Percentiles rank a stretch among this genome's conserved stretches.
Evolutionary conservation across 192 early-diverging fungal genomes (phyloP).

Genomic region (Backusella luteola): DNA sequence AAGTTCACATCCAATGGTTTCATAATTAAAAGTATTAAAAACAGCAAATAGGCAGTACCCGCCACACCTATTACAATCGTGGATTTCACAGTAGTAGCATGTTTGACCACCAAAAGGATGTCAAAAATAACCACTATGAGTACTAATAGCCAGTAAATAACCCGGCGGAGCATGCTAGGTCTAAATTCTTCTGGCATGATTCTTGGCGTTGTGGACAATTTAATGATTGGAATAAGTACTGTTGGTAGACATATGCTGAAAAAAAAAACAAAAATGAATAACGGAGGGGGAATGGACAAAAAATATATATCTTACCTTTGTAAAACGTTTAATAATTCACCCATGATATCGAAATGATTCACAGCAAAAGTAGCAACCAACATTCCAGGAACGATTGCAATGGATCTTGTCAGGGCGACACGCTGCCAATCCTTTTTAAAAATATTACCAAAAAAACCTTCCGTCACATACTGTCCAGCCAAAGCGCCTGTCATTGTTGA

Average conservation of each 20-base stretch:
- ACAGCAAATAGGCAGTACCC: constrained; percentile 2
- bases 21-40: neutral
- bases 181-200: constrained; percentile 11
- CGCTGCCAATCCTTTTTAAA: constrained; percentile 62
- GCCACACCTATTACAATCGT: constrained; percentile 5
- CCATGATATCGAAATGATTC: constrained; percentile 60
- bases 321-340: constrained; percentile 67
- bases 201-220: neutral
- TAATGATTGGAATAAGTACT: constrained; percentile 20
- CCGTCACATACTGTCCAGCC: constrained; percentile 86
- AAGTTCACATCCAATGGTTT: neutral
- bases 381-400: constrained; percentile 64
- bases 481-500: constrained; percentile 90
- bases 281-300: neutral
- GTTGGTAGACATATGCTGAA: constrained; percentile 22
- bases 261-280: neutral
- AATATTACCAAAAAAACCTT: constrained; percentile 73
- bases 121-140: constrained; percentile 17
- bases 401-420: constrained; percentile 56
- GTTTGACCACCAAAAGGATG: constrained; percentile 14
- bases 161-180: neutral
- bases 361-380: constrained; percentile 60
- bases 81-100: neutral
- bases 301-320: constrained; percentile 42
- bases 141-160: neutral